phyloP scores from a whole-genome alignment of 768 basidiomycete genomes.

The Mycena capillaripes region DNA sequence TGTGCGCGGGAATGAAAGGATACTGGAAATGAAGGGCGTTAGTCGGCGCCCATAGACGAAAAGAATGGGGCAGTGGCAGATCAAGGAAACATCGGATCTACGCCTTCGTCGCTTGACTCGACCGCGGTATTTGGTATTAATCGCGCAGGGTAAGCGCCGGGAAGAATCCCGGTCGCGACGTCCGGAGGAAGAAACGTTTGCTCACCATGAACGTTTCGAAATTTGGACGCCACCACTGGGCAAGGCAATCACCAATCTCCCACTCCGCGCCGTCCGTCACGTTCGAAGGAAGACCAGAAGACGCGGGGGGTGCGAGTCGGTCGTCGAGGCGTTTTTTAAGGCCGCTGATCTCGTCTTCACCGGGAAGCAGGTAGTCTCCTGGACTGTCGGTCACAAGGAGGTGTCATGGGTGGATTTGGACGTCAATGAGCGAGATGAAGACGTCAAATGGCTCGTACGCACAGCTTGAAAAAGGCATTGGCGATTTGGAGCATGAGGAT shows the following conservation, averaged over 20 bases:
- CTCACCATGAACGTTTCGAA: constrained; percentile 99
- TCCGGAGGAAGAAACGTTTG: constrained; percentile 31
- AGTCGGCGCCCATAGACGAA: background rate
- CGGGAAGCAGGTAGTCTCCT: constrained; percentile 98
- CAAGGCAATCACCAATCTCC: constrained; percentile 97
- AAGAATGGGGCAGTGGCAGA: background rate
- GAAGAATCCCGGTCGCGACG: background rate
- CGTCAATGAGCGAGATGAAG: background rate
- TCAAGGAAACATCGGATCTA: constrained; percentile 17
- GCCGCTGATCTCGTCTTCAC: constrained; percentile 93
- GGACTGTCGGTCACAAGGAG: constrained; percentile 65
- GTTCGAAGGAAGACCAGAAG: constrained; percentile 78
- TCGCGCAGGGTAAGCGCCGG: constrained; percentile 20
- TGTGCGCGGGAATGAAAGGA: constrained; percentile 94
- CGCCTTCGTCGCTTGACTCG: constrained; percentile 5
- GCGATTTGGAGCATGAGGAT: constrained; percentile 99
- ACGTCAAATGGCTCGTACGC: constrained; percentile 47
- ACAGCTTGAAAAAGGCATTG: constrained; percentile 99
- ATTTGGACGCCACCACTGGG: constrained; percentile 98
- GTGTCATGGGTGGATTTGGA: background rate
- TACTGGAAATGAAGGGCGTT: constrained; percentile 65
- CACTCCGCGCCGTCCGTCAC: constrained; percentile 86
- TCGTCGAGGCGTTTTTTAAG: constrained; percentile 91
- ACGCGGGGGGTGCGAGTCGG: constrained; percentile 84
- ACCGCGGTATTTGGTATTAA: constrained; percentile 22